Evolutionary conservation across 331 rosid species (phyloP).

Genomic region (Malus hybrid): DNA sequence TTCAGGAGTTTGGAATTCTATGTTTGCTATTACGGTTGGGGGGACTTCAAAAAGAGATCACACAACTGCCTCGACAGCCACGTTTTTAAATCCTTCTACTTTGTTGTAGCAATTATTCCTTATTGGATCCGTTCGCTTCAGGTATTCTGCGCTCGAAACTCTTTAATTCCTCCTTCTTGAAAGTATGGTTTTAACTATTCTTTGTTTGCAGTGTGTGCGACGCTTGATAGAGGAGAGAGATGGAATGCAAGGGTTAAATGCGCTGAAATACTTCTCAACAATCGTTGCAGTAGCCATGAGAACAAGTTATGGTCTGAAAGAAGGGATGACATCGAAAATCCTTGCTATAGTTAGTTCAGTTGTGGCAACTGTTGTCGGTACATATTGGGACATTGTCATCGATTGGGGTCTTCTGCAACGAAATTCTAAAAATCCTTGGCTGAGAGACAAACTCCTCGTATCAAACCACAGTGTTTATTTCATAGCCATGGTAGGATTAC

Average conservation of each 20-base stretch:
- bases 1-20: constrained; percentile 70
- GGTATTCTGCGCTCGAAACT: constrained; percentile 23
- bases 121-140: constrained; percentile 67
- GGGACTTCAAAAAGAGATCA: constrained; percentile 51
- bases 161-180: neutral
- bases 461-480: constrained; percentile 44
- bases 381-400: constrained; percentile 67
- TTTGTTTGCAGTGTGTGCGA: constrained; percentile 46
- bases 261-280: constrained; percentile 51
- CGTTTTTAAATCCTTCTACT: constrained; percentile 39
- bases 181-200: constrained; percentile 9
- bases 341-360: constrained; percentile 46
- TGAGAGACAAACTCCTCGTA: constrained; percentile 64
- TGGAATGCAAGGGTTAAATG: constrained; percentile 47
- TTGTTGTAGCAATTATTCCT: constrained; percentile 61
- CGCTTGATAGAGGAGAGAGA: constrained; percentile 58
- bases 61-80: constrained; percentile 42
- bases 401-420: constrained; percentile 67
- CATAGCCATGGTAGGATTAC: constrained; percentile 39
- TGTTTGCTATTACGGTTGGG: constrained; percentile 63
- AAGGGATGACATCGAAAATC: constrained; percentile 25
- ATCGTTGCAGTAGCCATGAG: constrained; percentile 58
- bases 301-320: constrained; percentile 35
- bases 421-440: constrained; percentile 66
- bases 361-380: constrained; percentile 46